These are phyloP conservation scores for Microdochium bolleyi DNA, from an alignment of 2,329 filamentous ascomycete genomes.

Conservation along the genomic window DNA sequence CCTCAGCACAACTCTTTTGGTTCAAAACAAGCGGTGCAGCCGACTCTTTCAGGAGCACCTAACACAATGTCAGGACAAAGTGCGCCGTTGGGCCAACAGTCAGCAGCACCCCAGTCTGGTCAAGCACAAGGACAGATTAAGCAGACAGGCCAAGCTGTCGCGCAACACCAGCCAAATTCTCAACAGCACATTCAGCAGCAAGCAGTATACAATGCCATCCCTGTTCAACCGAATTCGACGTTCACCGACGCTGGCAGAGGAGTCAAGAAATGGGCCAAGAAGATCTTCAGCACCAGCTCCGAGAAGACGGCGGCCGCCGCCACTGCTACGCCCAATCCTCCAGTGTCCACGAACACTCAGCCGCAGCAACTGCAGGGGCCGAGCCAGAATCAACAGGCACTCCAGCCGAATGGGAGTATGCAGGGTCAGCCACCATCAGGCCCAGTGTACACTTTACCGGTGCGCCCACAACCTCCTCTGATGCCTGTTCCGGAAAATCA, in stretches of 20 bases:
- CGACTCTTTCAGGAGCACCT: not conserved
- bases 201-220: conserved; percentile 4
- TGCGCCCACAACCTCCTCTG: not conserved
- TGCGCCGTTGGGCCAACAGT: not conserved
- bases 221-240: conserved; percentile 10
- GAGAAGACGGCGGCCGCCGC: conserved; percentile 17
- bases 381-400: not conserved
- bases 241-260: conserved; percentile 15
- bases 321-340: conserved; percentile 10
- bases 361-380: conserved; percentile 6
- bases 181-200: not conserved
- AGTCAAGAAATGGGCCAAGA: conserved; percentile 21
- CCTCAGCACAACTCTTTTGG: not conserved
- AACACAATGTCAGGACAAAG: not conserved
- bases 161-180: not conserved
- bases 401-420: conserved; percentile 5
- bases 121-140: conserved; percentile 5
- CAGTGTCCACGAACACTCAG: not conserved
- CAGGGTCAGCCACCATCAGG: not conserved
- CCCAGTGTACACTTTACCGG: not conserved
- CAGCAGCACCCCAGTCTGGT: conserved; percentile 1
- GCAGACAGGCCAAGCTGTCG: not conserved
- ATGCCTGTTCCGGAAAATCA: not conserved
- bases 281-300: conserved; percentile 14
- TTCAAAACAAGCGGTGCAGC: not conserved